Base-by-base conservation (phyloP, 352 stramenopile species). In the Globisporangium parvum region DNA sequence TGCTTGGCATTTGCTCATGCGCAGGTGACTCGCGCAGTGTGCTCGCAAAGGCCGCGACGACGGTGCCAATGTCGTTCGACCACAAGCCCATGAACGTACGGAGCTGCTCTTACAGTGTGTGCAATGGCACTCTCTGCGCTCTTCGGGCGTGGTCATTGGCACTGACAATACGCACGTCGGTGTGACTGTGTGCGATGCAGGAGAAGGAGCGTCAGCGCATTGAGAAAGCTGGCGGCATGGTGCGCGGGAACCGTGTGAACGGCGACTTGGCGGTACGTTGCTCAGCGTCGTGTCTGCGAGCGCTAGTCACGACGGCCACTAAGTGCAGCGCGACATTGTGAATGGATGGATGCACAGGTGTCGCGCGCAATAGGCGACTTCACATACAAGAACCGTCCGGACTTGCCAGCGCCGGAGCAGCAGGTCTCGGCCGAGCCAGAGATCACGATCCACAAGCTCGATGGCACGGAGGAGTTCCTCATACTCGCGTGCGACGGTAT, bases 401-500 rank as follows among this genome's bases (percentile, higher is more conserved):
- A 90, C 33, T 59, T 92, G 41, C 47, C 49, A 0, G 67, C 77
- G 0, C 75, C 87, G 23, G 57, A 90, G 68, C 88, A 96, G 60
- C 81, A 96, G 60, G 74, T 71, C 26, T 95, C 87, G 20, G 78
- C 85, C 0, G 86, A 96, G 61, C 88, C 92, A 0, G 91, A 98
- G 17, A 83, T 97, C 60, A 78, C 88, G 64, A 73, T 95, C 49
- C 69, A 94, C 47, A 46, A 65, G 55, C 74, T 88, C 11, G 77
- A 91, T 51, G 73, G 76, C 42, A 82, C 91, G 45, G 87, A 97
- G 54, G 85, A 97, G 65, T 96, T 97, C 55, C 65, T 97, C 4
- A 63, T 97, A 18, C 70, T 98, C 37, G 91, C 89, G 11, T 98
- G 89, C 56, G 91, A 98, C 54, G 92, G 91, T 41, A 95, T 97